Evolutionary conservation across 768 basidiomycete genomes (phyloP), one percentile per base, ranked within the genome.

Genomic region (Cystofilobasidium capitatum): DNA sequence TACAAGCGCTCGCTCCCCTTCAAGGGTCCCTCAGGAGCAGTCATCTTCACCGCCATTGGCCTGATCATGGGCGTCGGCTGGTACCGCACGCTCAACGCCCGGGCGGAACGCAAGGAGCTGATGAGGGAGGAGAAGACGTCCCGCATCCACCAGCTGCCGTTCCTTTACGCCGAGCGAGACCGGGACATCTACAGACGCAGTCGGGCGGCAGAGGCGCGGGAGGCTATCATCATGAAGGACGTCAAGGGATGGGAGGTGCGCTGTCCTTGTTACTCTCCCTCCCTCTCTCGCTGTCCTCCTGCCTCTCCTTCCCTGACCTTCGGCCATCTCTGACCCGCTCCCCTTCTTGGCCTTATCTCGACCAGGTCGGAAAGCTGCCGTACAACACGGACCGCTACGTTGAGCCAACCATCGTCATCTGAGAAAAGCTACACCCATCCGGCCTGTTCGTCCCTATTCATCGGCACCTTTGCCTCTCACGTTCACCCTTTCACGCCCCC

Each of bases 1-100:
- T 99, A 97, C 83, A 93, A 91, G 78, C 88, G 94, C 72, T 94
- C 93, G 78, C 84, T 98, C 57, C 92, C 94, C 55, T 81, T 90
- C 76, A 84, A 88, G 60, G 78, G 79, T 1, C 75, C 76, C 5
- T 71, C 89, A 39, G 91, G 90, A 29, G 80, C 86, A 65, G 86
- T 83, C 71, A 85, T 97, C 74, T 88, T 97, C 71, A 87, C 85
- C 62, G 88, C 85, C n/a, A 88, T 93, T 72, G 84, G 85, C 70
- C 86, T 84, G 69, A 81, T 97, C 71, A 94, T 89, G 78, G 85
- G 83, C 24, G 92, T 85, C 78, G 94, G 94, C 20, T 92, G 96
- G 80, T 97, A 90, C 80, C 84, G 87, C 16, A 42, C 58, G 17
- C 22, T 33, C 22, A 40, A n/a, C 31, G 65, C 42, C 40, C 33